A percentile compares a stretch with the other conserved stretches of the same genome.
Evolutionary conservation across 2,329 filamentous ascomycete species (phyloP).

Genomic region (Trichoderma asperellum): DNA sequence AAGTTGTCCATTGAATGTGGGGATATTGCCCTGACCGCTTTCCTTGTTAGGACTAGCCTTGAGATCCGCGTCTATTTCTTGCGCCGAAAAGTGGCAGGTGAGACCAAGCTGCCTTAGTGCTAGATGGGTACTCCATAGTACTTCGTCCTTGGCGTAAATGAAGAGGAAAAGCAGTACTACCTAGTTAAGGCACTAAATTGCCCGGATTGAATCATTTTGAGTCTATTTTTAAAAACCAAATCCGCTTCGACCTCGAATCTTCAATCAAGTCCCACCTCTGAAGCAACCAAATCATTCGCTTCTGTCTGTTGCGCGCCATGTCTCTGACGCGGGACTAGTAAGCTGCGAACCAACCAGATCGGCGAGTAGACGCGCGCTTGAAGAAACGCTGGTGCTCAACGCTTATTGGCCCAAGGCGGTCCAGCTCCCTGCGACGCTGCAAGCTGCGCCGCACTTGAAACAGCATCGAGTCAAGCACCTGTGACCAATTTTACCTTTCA

Average conservation of each 20-base stretch:
- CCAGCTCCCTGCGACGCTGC: background rate
- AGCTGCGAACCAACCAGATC: constrained; percentile 1
- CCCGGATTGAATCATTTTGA: background rate
- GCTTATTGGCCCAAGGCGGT: background rate
- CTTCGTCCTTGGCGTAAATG: background rate
- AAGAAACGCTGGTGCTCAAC: constrained; percentile 2
- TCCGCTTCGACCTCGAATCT: too few species aligned
- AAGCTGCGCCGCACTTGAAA: constrained; percentile 23
- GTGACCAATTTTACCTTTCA: constrained; percentile 3
- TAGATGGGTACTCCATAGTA: background rate
- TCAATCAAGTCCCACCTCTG: background rate
- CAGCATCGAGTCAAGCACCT: constrained; percentile 4
- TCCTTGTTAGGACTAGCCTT: background rate
- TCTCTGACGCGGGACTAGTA: background rate
- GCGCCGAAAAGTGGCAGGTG: background rate
- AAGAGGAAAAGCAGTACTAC: background rate
- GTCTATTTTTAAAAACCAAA: constrained; percentile 19
- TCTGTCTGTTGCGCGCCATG: background rate
- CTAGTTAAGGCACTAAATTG: background rate
- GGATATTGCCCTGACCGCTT: background rate
- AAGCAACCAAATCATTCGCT: background rate
- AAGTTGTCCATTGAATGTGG: constrained; percentile 8
- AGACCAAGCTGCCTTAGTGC: background rate
- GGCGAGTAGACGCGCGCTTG: constrained; percentile 19
- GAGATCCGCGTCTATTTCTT: background rate